Conservation (phyloP, 1,284 basidiomycete genomes). For the Mycena sp. region DNA sequence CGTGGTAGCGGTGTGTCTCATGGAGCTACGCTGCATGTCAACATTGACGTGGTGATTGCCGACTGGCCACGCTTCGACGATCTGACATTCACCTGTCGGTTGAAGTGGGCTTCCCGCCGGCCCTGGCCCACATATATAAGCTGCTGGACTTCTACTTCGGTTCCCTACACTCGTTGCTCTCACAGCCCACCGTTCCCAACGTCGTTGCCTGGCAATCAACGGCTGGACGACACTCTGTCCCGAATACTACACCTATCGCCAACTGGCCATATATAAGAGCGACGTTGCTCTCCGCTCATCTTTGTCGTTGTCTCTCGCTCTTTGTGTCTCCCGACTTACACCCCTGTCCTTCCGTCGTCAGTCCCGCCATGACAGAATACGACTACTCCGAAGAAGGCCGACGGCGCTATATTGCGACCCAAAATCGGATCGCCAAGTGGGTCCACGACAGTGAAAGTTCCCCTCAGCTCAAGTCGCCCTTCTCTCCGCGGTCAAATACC, state of each 20-base stretch:
- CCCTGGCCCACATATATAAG: no score
- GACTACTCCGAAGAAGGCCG: conserved; percentile 18
- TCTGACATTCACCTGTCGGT: no score
- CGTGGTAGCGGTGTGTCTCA: no score
- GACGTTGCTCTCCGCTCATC: background rate
- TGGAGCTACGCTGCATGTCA: no score
- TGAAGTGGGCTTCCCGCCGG: no score
- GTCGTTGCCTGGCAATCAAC: background rate
- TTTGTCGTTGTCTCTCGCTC: background rate
- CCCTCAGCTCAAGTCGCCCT: background rate
- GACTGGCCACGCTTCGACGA: no score
- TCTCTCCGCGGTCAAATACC: background rate
- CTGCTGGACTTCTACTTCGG: no score
- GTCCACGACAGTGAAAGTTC: conserved; percentile 1
- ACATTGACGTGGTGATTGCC: no score
- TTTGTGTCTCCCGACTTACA: background rate
- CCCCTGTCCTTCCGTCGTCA: background rate
- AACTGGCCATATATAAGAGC: background rate
- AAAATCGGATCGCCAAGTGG: conserved; percentile 16
- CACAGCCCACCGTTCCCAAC: background rate
- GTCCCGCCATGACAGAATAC: conserved; percentile 15
- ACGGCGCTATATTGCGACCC: conserved; percentile 10
- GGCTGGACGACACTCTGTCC: background rate
- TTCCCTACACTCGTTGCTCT: no score
- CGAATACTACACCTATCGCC: background rate